Conservation (phyloP, 768 basidiomycete genomes). For the Termitomyces sp. region DNA sequence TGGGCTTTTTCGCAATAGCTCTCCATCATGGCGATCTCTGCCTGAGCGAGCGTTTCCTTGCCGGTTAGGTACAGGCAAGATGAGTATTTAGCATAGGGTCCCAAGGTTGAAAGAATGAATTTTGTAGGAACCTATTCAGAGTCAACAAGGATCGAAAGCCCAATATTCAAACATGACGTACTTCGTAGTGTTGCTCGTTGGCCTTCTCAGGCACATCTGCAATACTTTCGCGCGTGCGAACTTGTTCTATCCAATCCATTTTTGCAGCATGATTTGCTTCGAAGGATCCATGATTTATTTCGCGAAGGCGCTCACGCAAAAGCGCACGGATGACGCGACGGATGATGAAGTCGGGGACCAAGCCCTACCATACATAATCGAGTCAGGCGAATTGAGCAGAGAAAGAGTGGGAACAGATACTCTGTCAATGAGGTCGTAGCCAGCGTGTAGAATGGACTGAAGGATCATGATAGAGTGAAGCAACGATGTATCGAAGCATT, state of each 20-base stretch:
- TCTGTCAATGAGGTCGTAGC: slow-evolving; percentile 1
- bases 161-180: slow-evolving; percentile 24
- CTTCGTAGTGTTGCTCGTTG: slow-evolving; percentile 78
- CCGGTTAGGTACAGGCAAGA: slow-evolving; percentile 63
- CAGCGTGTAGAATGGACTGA: background rate
- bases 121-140: slow-evolving; percentile 48
- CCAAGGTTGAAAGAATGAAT: slow-evolving; percentile 65
- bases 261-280: slow-evolving; percentile 62
- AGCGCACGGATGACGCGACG: slow-evolving; percentile 35
- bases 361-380: slow-evolving; percentile 34
- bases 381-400: background rate
- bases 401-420: background rate
- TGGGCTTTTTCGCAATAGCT: slow-evolving; percentile 65
- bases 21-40: slow-evolving; percentile 63
- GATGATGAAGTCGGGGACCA: slow-evolving; percentile 56
- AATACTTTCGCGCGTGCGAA: slow-evolving; percentile 46
- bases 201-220: slow-evolving; percentile 64
- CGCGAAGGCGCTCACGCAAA: slow-evolving; percentile 49
- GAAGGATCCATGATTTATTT: slow-evolving; percentile 58
- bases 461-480: background rate
- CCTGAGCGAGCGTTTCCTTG: slow-evolving; percentile 55
- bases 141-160: background rate
- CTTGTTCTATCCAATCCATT: slow-evolving; percentile 61
- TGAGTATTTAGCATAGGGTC: slow-evolving; percentile 65
- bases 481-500: background rate